Conservation (phyloP, 192 early-diverging fungal species). For the Gamsiella multidivaricata region DNA sequence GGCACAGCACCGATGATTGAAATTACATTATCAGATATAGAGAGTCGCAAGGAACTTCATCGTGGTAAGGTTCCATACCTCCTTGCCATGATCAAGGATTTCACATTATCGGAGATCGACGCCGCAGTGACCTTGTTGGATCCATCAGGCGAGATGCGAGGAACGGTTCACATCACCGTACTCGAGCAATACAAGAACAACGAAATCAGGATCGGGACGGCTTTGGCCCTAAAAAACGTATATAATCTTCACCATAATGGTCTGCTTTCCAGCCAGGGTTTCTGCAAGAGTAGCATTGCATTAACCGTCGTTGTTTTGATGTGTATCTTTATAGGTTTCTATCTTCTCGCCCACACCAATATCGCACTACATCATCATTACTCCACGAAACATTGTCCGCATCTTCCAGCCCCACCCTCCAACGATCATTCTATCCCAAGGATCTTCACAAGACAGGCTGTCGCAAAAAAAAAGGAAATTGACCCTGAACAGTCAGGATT, state of each 20-base stretch:
- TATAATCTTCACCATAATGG: not conserved
- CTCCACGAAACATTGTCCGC: conserved; percentile 14
- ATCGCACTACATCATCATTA: conserved; percentile 50
- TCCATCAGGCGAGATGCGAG: conserved; percentile 50
- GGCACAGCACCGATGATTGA: conserved; percentile 8
- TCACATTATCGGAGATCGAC: conserved; percentile 39
- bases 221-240: conserved; percentile 38
- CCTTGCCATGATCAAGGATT: conserved; percentile 39
- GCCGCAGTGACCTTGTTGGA: conserved; percentile 39
- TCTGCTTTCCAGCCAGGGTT: too few species aligned
- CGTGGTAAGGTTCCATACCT: conserved; percentile 24
- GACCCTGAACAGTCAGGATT: not conserved
- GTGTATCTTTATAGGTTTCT: conserved; percentile 19
- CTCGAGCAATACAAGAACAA: conserved; percentile 50
- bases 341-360: conserved; percentile 35
- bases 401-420: conserved; percentile 16
- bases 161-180: conserved; percentile 30
- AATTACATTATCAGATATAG: conserved; percentile 24
- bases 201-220: conserved; percentile 41
- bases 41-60: conserved; percentile 16
- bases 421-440: conserved; percentile 24
- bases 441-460: conserved; percentile 27
- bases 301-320: not conserved
- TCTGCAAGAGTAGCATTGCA: too few species aligned
- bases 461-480: conserved; percentile 18